Conservation (phyloP, 139 green algal species). For the Volvox reticuliferus region DNA sequence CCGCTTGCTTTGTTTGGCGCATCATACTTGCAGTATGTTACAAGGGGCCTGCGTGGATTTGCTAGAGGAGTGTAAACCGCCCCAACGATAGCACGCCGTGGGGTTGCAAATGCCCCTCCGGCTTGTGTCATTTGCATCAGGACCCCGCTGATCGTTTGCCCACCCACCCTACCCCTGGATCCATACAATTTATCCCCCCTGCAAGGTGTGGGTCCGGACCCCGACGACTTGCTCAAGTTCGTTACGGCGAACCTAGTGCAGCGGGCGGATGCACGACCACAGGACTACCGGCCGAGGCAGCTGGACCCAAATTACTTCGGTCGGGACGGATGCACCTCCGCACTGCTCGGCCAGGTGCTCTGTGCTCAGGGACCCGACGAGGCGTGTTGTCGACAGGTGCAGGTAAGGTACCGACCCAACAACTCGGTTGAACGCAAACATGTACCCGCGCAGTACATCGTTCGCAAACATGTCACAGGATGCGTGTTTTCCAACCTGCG, state of each 20-base stretch:
- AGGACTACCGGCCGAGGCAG: not conserved
- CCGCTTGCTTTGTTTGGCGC: too few relatives aligned
- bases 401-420: not conserved
- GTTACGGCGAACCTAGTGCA: not conserved
- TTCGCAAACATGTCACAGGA: too few relatives aligned
- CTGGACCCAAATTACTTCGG: not conserved
- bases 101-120: too few relatives aligned
- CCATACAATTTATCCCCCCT: not conserved
- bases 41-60: too few relatives aligned
- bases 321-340: conserved; percentile 23
- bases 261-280: not conserved
- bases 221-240: conserved; percentile 38
- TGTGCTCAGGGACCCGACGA: conserved; percentile 25
- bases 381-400: conserved; percentile 32
- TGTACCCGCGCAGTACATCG: too few relatives aligned
- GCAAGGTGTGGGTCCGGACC: conserved; percentile 41
- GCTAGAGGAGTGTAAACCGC: too few relatives aligned
- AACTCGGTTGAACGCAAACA: too few relatives aligned
- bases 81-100: too few relatives aligned
- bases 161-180: not conserved
- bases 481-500: too few relatives aligned
- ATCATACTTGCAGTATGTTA: too few relatives aligned
- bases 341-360: conserved; percentile 39
- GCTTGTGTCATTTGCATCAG: too few relatives aligned
- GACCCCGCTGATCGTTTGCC: too few relatives aligned